Evolutionary conservation across 2,329 filamentous ascomycete species (phyloP).

Genomic region (Plectosphaerella cucumerina): DNA sequence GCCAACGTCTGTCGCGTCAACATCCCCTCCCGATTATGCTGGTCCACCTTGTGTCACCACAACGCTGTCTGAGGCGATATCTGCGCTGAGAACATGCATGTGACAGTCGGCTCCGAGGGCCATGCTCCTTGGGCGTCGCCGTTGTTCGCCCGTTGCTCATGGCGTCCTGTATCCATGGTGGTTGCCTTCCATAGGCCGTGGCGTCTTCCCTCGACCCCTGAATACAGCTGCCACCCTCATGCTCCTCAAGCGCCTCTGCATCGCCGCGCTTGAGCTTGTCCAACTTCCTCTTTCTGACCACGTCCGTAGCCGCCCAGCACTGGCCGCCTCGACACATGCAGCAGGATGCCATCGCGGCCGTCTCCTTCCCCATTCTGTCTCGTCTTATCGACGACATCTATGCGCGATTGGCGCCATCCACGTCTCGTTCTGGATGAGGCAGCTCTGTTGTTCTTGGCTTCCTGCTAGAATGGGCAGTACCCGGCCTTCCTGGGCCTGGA

Average conservation of each 20-base stretch:
- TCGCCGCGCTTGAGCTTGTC: not conserved
- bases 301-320: not conserved
- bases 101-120: no score
- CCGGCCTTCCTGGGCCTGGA: not conserved
- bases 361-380: slow-evolving; percentile 11
- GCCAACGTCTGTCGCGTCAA: no score
- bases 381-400: slow-evolving; percentile 6
- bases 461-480: not conserved
- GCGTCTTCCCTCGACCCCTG: not conserved
- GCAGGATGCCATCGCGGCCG: not conserved
- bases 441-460: not conserved
- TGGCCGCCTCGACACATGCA: not conserved
- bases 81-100: no score
- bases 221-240: not conserved
- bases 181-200: no score
- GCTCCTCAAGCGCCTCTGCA: not conserved
- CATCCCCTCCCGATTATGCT: no score
- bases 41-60: no score
- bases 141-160: no score
- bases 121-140: no score
- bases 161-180: no score
- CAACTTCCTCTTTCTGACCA: not conserved
- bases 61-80: no score
- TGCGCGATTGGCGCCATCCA: not conserved
- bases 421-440: not conserved